Base-by-base conservation (phyloP, 176 grass and related monocot genomes). In the Hordeum vulgare region DNA sequence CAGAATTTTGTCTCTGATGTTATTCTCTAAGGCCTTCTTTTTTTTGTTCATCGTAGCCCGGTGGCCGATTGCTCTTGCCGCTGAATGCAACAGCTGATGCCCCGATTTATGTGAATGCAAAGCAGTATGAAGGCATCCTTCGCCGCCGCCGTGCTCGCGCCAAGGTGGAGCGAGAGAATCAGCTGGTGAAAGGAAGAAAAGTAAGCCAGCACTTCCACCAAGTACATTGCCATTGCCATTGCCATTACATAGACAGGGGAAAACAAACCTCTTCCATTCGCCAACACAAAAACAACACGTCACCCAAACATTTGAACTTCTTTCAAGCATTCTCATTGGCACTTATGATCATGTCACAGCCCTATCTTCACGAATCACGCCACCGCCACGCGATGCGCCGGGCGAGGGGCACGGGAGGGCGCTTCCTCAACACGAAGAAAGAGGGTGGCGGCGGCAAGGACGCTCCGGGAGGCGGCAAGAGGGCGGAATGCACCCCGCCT, bases 351-450 rank as follows among this genome's bases (percentile, higher is more conserved):
- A 37, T 61, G 29, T 13, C 58, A 36, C 79, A 99, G 97, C 91
- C 93, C 0, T 99, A 99, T 54, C 89, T 96, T 18, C 97, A 99
- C 4, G 97, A 96, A 79, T 99, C 93, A 1, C 89, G 96, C 23
- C 96, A 99, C 77, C 93, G 80, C 42, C 96, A 99, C 40, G 96
- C 96, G 6, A 92, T 96, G 91, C 93, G 93, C 36, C 91, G 96
- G 9, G 91, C 74, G 7, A 79, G 93, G 73, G 96, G 93, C 73
- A 86, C 85, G 0, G 93, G 96, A 14, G 96, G 96, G 23, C 96
- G 96, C 28, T 99, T 99, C 79, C 84, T 99, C n/a, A 99, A 96
- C 91, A 94, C 81, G 0, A 96, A 98, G 86, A 90, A 85, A n/a
- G 81, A 90, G 60, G 87, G 40, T 6, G 9, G 40, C 7, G 9